phyloP scores from a whole-genome alignment of 495 filamentous ascomycete genomes.

The Penicillium daleae region DNA sequence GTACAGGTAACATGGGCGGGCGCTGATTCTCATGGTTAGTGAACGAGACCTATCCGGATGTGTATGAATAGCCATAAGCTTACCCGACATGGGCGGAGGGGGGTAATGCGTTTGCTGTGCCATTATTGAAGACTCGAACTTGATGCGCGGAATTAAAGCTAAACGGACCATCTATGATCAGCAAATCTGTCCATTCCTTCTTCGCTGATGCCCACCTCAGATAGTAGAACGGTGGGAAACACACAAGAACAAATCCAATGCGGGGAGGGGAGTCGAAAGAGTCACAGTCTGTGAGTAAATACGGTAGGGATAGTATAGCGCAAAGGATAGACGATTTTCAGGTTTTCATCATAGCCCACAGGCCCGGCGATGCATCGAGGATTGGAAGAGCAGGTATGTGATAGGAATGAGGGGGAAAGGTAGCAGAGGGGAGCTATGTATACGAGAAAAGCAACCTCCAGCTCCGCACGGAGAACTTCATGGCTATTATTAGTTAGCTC shows the following conservation, averaged over 20 bases:
- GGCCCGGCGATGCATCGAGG: background rate
- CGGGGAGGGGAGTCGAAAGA: constrained; percentile 7
- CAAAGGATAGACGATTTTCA: background rate
- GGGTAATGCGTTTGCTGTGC: constrained; percentile 19
- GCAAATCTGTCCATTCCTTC: background rate
- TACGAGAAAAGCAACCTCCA: constrained; percentile 8
- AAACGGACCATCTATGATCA: background rate
- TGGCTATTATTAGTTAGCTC: constrained; percentile 23
- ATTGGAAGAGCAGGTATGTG: background rate
- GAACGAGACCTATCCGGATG: background rate
- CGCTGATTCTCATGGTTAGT: constrained; percentile 14
- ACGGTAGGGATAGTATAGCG: background rate
- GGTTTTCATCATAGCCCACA: too few species aligned
- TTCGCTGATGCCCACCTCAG: background rate
- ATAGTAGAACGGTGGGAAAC: background rate
- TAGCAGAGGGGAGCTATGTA: background rate
- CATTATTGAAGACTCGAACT: background rate
- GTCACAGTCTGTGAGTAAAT: background rate
- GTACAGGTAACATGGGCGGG: constrained; percentile 32
- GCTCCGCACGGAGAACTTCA: constrained; percentile 13
- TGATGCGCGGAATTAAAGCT: too few species aligned
- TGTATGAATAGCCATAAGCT: background rate
- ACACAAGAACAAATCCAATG: background rate
- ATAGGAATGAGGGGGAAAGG: background rate
- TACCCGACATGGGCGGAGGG: constrained; percentile 30